Percentiles rank a stretch among this genome's conserved stretches.
Evolutionary conservation across 441 rosid genomes (phyloP).

Genomic region (Syzygium malaccense): DNA sequence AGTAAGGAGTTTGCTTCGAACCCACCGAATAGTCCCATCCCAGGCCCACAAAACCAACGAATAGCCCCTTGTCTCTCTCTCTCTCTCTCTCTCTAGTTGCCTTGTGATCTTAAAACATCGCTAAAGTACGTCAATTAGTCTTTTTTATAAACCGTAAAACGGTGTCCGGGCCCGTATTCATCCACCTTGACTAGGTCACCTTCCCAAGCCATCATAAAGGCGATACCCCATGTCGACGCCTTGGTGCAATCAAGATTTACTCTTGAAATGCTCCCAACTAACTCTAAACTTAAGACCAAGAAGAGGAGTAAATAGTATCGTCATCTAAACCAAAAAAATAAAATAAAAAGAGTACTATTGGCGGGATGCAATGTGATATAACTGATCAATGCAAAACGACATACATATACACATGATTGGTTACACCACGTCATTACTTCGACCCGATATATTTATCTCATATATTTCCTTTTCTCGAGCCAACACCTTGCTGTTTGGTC

Average conservation of each 20-base stretch:
- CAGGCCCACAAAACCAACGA: slow-evolving; percentile 27
- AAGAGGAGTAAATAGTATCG: background rate
- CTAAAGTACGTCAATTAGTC: background rate
- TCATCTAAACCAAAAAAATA: background rate
- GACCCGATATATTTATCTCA: background rate
- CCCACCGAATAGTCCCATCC: slow-evolving; percentile 53
- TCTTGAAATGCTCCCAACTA: accelerated
- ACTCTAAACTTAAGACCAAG: accelerated
- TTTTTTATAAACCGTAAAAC: background rate
- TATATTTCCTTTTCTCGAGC: background rate
- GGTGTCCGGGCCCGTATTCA: accelerated
- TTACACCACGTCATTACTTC: background rate
- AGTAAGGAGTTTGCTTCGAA: slow-evolving; percentile 79
- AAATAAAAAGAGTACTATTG: background rate
- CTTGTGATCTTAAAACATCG: background rate
- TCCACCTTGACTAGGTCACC: background rate
- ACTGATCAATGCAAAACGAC: background rate
- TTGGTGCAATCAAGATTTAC: background rate
- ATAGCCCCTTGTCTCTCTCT: slow-evolving; percentile 36
- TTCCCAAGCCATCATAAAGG: background rate
- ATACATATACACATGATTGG: background rate
- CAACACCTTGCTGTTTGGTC: background rate
- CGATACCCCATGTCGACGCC: accelerated
- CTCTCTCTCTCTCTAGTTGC: slow-evolving; percentile 8
- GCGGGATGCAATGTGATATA: accelerated